Evolutionary conservation across 495 filamentous ascomycete species (phyloP).

Genomic region (Aspergillus egyptiacus): DNA sequence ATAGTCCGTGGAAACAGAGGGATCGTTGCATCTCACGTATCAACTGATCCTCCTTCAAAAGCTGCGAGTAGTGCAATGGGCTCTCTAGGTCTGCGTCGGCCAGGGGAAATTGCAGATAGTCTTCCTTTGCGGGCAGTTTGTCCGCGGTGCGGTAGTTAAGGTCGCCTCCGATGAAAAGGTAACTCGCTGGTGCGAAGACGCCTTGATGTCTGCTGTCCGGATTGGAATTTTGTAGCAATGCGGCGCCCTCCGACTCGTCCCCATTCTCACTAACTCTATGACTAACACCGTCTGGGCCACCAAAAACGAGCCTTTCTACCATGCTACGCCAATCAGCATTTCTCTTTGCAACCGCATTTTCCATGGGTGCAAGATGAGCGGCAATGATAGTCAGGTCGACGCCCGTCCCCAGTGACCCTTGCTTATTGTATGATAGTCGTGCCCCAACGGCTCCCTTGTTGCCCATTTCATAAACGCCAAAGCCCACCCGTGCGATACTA

Average conservation of each 20-base stretch:
- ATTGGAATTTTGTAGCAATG: slow-evolving; percentile 34
- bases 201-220: slow-evolving; percentile 23
- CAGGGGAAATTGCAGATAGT: slow-evolving; percentile 55
- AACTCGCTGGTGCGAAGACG: slow-evolving; percentile 67
- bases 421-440: slow-evolving; percentile 51
- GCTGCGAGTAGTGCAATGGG: slow-evolving; percentile 50
- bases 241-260: slow-evolving; percentile 35
- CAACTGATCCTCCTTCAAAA: slow-evolving; percentile 73
- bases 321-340: slow-evolving; percentile 85
- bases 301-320: slow-evolving; percentile 71
- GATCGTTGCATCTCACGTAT: slow-evolving; percentile 56
- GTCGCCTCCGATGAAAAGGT: slow-evolving; percentile 83
- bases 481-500: slow-evolving; percentile 68
- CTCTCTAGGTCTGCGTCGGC: slow-evolving; percentile 43
- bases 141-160: slow-evolving; percentile 85
- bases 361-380: slow-evolving; percentile 85
- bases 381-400: slow-evolving; percentile 75
- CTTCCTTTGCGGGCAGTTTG: slow-evolving; percentile 47
- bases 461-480: slow-evolving; percentile 80
- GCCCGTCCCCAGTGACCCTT: slow-evolving; percentile 26
- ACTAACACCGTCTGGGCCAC: slow-evolving; percentile 6
- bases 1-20: slow-evolving; percentile 66
- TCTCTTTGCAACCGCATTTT: slow-evolving; percentile 59
- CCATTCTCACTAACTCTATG: slow-evolving; percentile 12
- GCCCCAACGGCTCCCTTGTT: slow-evolving; percentile 91